These are phyloP conservation scores for Phytophthora europaea DNA, from an alignment of 352 stramenopile species.

Conservation along the genomic window DNA sequence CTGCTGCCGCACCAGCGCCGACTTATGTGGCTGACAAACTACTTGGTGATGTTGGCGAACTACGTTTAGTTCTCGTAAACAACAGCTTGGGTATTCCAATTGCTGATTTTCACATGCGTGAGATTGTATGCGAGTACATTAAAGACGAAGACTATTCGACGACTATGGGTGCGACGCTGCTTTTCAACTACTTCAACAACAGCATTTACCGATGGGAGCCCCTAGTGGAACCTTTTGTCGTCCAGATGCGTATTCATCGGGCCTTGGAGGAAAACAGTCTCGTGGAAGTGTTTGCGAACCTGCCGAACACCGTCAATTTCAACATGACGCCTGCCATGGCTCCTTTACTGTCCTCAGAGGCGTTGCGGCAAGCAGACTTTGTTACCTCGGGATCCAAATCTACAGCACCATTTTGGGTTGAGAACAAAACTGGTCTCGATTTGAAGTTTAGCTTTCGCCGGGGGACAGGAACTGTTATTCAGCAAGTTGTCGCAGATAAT, in stretches of 20 bases:
- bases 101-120: slow-evolving; percentile 86
- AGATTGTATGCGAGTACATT: slow-evolving; percentile 92
- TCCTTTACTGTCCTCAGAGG: slow-evolving; percentile 81
- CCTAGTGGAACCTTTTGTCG: slow-evolving; percentile 84
- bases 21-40: slow-evolving; percentile 82
- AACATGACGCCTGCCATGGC: slow-evolving; percentile 92
- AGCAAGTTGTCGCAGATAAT: slow-evolving; percentile 75
- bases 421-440: slow-evolving; percentile 87
- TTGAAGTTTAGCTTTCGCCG: slow-evolving; percentile 91
- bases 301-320: slow-evolving; percentile 89
- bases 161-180: slow-evolving; percentile 78
- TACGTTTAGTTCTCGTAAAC: slow-evolving; percentile 90
- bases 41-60: slow-evolving; percentile 84
- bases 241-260: slow-evolving; percentile 80
- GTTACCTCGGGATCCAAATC: slow-evolving; percentile 89
- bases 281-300: slow-evolving; percentile 83
- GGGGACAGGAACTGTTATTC: slow-evolving; percentile 80
- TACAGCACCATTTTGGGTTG: slow-evolving; percentile 90
- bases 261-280: slow-evolving; percentile 76
- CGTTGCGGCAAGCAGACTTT: slow-evolving; percentile 86
- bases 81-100: slow-evolving; percentile 91
- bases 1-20: not conserved
- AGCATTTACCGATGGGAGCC: slow-evolving; percentile 93
- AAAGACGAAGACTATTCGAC: slow-evolving; percentile 88
- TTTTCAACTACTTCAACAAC: slow-evolving; percentile 93